Evolutionary conservation across 2,329 filamentous ascomycete genomes (phyloP), one percentile per base, ranked within the genome.

Genomic region (Colletotrichum tropicicola): DNA sequence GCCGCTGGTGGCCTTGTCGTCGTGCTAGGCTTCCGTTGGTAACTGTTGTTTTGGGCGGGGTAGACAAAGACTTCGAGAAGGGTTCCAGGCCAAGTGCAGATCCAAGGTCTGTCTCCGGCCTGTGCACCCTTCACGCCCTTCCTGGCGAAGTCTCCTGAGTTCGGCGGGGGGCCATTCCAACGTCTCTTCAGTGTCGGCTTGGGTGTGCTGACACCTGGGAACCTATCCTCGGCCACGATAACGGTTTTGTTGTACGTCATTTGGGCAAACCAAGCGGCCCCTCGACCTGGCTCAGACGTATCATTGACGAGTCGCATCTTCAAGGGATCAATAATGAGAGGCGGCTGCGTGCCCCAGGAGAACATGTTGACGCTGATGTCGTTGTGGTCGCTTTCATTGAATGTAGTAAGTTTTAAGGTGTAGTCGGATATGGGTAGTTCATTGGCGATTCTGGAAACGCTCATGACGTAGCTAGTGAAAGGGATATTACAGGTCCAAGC

Each of bases 401-500:
- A 70, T 10, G 75, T 74, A 28, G 80, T 74, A 32, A 82, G 70
- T 23, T 68, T 75, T 39, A 82, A 65, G 12, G 78, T 73, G 67
- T 87, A 88, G 15, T 78, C 75, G 15, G 68, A 70, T 21, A 71
- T 76, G 43, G 69, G 70, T 15, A 68, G 69, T 52, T 68, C 71
- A 13, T 74, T 69, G 3, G 65, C 47, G 4, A 75, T 67, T 25
- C 60, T 70, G 19, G 65, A 68, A 17, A 88, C 74, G 2, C 77
- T 74, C 75, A 87, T 74, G 2, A 78, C 74, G 53, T 83, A 82
- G 45, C 80, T 76, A 6, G 77, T 77, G 47, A 80, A 79, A 2
- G 80, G 77, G 28, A 91, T 79, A 12, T 85, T 80, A 72, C 90
- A 92, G 63, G 81, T 86, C 90, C 90, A 92, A 1, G 89, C 85